Evolutionary conservation across 108 stramenopile species (phyloP), one percentile per base, ranked within the genome.

Genomic region (Bacterosira constricta): DNA sequence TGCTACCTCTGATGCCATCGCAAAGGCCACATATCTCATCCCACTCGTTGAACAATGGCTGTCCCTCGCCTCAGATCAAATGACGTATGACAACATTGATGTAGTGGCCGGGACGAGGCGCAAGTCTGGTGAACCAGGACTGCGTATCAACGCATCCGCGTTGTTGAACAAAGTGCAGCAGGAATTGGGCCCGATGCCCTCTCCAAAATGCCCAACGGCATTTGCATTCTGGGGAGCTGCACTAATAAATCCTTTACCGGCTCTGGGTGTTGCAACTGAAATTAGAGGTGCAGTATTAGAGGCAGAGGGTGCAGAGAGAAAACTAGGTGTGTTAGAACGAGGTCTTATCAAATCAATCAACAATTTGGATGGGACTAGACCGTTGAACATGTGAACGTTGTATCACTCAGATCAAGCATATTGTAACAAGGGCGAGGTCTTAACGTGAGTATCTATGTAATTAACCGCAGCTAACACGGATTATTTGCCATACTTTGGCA

Each of bases 221-320:
- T 83, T 88, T 41, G 73, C 70, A 10, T 44, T 88, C 25, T 90
- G 85, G 85, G 81, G 54, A 2, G 86, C 85, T 3, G 86, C 86
- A 12, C 71, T 88, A 3, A 80, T 90, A 39, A 90, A 90, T 75
- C 86, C 86, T 1, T 36, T 90, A 18, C 89, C 89, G 21, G 30
- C 81, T 4, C 49, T 90, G 39, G 86, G 86, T 7, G 87, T 83
- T 1, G 65, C 85, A 21, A 50, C 80, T 17, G 86, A 88, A 62
- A 67, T 90, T 17, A 78, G 89, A 46, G 88, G 88, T 20, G 71
- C 75, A 9, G 59, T 86, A 0, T 58, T 86, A 38, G 86, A 89
- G 42, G 82, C 75, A 23, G 50, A 72, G 7, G 82, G 60, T 1
- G 47, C 72, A 11, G 68, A 61, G 61, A 41, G 60, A 46, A 74